Base-by-base conservation (phyloP, 192 early-diverging fungal genomes). In the Funneliformis geosporum region DNA sequence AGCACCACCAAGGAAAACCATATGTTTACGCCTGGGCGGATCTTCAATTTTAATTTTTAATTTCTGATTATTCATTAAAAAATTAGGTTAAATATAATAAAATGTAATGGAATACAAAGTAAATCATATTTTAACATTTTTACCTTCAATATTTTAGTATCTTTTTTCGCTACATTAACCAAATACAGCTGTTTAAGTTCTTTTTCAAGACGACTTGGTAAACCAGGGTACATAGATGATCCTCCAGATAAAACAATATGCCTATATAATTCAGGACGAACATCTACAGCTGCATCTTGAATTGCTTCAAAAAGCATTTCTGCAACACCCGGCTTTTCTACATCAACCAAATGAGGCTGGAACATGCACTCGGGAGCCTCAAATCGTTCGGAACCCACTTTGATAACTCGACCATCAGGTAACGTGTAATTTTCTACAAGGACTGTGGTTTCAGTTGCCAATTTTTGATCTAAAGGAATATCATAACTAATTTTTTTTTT, bases 361-460 rank as follows among this genome's bases (percentile, higher is more conserved):
- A 99, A 99, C 84, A 99, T 87, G 75, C 96, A 96, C 83, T 99
- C 98, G 46, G 98, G 97, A 10, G 97, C 98, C 82, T 98, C 95
- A 86, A 98, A 99, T 72, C 98, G 86, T 86, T 99, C 98, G 18
- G 96, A 97, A 11, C 98, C 97, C 28, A 99, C 93, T 83, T 98
- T 99, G 85, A 99, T 99, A 39, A 98, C 90, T 55, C 96, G 95
- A 25, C 98, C 98, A 83, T 99, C 98, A 60, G 98, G 98, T 44
- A 99, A 91, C 28, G 96, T 97, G 84, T 99, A 99, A 76, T 89
- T 90, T 83, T 99, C 95, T 5, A 99, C 95, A 43, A 98, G 87
- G 14, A 97, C 96, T 9, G 98, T 99, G 2, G 98, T 99, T 81
- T 99, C 98, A 44, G 91, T 94, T 27, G 96, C 97, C 43, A 99